These are phyloP conservation scores for Claviceps cyperi DNA, from an alignment of 2,329 filamentous ascomycete genomes.

Conservation along the genomic window DNA sequence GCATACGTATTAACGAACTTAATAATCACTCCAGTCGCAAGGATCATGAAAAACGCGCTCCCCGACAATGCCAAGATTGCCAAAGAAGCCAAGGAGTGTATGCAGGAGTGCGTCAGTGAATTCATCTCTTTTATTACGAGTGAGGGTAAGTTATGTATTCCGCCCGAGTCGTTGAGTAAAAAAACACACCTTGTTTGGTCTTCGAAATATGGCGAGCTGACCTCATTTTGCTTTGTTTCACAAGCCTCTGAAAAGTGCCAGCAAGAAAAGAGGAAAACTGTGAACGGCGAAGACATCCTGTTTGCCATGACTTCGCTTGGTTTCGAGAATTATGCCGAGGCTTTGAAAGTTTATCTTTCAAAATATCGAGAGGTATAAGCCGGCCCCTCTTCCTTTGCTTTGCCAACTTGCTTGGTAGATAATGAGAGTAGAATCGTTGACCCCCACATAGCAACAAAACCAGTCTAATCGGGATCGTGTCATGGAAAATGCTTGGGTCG, in stretches of 20 bases:
- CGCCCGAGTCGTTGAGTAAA: neutral
- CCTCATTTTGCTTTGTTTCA: slow-evolving; percentile 4
- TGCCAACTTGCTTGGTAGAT: neutral
- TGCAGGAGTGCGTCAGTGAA: slow-evolving; percentile 99
- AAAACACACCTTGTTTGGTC: neutral
- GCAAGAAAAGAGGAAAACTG: slow-evolving; percentile 97
- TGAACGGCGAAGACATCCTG: slow-evolving; percentile 95
- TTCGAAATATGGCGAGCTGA: neutral
- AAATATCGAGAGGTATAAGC: slow-evolving; percentile 88
- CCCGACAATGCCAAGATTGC: slow-evolving; percentile 98
- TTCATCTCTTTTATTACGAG: slow-evolving; percentile 99
- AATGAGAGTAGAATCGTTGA: neutral
- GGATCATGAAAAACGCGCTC: slow-evolving; percentile 96
- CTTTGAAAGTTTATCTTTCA: slow-evolving; percentile 92
- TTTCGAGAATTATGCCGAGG: slow-evolving; percentile 97
- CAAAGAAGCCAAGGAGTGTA: slow-evolving; percentile 98
- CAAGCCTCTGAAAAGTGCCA: slow-evolving; percentile 97
- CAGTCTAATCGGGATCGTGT: slow-evolving; percentile 26
- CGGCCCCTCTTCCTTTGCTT: neutral
- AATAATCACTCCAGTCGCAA: slow-evolving; percentile 70
- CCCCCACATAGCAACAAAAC: slow-evolving; percentile 23
- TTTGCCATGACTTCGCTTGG: slow-evolving; percentile 98
- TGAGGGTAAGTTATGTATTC: slow-evolving; percentile 54
- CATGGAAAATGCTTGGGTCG: slow-evolving; percentile 21
- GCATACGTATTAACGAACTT: slow-evolving; percentile 82